Conservation (phyloP, 2,329 filamentous ascomycete species). For the Pestalotiopsis fici region DNA sequence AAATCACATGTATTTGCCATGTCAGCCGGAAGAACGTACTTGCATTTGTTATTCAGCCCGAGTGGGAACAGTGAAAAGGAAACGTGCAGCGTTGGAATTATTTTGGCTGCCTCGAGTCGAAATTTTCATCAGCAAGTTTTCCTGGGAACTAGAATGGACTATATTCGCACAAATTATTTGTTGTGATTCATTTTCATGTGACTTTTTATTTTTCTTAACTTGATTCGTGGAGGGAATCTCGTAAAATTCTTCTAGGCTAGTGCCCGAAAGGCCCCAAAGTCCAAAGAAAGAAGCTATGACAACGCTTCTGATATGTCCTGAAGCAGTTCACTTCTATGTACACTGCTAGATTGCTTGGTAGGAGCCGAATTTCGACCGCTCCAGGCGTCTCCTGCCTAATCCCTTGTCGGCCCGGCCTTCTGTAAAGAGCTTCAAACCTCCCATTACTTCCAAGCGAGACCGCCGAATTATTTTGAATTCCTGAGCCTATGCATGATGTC, state of each 20-base stretch:
- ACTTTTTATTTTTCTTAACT: neutral
- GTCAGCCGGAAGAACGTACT: too few relatives aligned
- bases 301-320: neutral
- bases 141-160: too few relatives aligned
- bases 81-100: too few relatives aligned
- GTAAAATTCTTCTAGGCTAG: neutral
- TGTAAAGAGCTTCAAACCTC: neutral
- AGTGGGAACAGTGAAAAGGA: too few relatives aligned
- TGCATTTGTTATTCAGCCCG: too few relatives aligned
- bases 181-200: neutral
- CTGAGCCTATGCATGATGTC: neutral
- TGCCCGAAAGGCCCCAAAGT: neutral
- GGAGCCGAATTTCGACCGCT: neutral
- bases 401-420: neutral
- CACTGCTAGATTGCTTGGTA: neutral
- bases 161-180: too few relatives aligned
- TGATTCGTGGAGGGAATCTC: neutral
- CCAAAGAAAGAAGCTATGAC: constrained; percentile 1
- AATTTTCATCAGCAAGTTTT: too few relatives aligned
- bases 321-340: constrained; percentile 1
- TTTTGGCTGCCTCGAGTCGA: too few relatives aligned
- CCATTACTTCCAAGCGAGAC: neutral
- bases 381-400: neutral
- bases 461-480: neutral
- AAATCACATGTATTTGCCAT: too few relatives aligned